Percentiles rank a stretch among this genome's conserved stretches.
Conservation (phyloP, 805 yeast species). For the Hanseniaspora nectarophila region DNA sequence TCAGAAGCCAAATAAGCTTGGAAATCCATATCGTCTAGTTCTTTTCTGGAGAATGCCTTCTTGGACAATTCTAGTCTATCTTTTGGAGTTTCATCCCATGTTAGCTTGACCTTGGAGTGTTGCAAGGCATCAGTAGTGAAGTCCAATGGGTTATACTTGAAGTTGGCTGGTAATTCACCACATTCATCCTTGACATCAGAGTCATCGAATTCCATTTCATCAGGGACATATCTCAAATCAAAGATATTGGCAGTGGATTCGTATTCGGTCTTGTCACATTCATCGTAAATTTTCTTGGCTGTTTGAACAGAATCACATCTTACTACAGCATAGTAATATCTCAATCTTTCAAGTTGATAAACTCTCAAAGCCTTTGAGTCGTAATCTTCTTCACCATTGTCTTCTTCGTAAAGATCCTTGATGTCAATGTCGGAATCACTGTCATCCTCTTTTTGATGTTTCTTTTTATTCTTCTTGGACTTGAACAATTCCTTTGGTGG, state of each 20-base stretch:
- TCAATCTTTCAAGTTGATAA: conserved; percentile 82
- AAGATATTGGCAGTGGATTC: conserved; percentile 92
- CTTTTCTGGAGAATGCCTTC: conserved; percentile 76
- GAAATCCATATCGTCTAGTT: conserved; percentile 81
- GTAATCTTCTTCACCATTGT: conserved; percentile 70
- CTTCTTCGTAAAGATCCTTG: conserved; percentile 65
- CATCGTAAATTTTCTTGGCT: conserved; percentile 63
- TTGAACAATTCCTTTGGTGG: conserved; percentile 79
- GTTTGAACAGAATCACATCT: conserved; percentile 64
- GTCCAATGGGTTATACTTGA: conserved; percentile 53
- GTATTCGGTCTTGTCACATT: conserved; percentile 89
- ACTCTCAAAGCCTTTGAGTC: conserved; percentile 74
- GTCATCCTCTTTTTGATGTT: conserved; percentile 32
- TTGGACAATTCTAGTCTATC: conserved; percentile 68
- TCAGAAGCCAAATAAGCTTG: conserved; percentile 83
- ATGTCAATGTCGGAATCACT: conserved; percentile 49
- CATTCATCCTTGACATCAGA: conserved; percentile 67
- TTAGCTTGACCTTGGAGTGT: conserved; percentile 87
- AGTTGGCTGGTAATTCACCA: conserved; percentile 51
- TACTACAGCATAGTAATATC: conserved; percentile 88
- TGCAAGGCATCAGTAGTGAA: conserved; percentile 93
- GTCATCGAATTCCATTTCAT: conserved; percentile 69
- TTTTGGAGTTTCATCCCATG: conserved; percentile 98
- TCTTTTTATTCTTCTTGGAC: conserved; percentile 30
- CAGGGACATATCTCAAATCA: conserved; percentile 87